Conservation (phyloP, 768 basidiomycete genomes). For the Leucosporidium yakuticum region DNA sequence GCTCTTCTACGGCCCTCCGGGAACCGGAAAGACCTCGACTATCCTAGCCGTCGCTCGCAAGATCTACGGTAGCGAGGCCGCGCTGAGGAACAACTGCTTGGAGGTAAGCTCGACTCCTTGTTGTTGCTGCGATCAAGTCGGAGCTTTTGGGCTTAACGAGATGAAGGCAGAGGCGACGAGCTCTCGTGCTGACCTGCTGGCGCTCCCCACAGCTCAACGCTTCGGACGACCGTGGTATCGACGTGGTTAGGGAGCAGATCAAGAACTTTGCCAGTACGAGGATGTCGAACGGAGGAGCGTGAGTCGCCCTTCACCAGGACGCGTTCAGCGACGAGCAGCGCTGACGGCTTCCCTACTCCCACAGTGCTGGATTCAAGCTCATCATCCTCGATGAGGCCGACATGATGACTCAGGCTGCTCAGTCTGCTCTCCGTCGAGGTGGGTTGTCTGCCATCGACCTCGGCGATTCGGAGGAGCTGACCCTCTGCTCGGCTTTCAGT, state of each 20-base stretch:
- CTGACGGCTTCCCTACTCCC: not conserved
- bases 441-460: constrained; percentile 9
- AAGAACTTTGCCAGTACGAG: constrained; percentile 97
- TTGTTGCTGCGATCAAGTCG: not conserved
- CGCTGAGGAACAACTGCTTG: constrained; percentile 83
- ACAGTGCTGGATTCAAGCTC: constrained; percentile 87
- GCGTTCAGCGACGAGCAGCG: not conserved
- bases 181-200: constrained; percentile 8
- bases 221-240: constrained; percentile 96
- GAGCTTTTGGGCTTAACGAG: not conserved
- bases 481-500: constrained; percentile 46
- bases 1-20: constrained; percentile 95
- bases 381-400: constrained; percentile 99
- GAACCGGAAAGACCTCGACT: constrained; percentile 96
- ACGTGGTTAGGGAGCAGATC: constrained; percentile 97
- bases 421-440: constrained; percentile 85
- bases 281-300: constrained; percentile 50
- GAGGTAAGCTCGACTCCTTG: constrained; percentile 55
- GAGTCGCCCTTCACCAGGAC: not conserved
- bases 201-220: constrained; percentile 69
- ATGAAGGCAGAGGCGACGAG: no score
- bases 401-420: constrained; percentile 99
- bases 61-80: constrained; percentile 64
- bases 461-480: not conserved
- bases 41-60: constrained; percentile 90